A percentile compares a stretch with the other conserved stretches of the same genome.
These are phyloP conservation scores for Lenzites betulinus DNA, from an alignment of 768 basidiomycete species.

Conservation along the genomic window DNA sequence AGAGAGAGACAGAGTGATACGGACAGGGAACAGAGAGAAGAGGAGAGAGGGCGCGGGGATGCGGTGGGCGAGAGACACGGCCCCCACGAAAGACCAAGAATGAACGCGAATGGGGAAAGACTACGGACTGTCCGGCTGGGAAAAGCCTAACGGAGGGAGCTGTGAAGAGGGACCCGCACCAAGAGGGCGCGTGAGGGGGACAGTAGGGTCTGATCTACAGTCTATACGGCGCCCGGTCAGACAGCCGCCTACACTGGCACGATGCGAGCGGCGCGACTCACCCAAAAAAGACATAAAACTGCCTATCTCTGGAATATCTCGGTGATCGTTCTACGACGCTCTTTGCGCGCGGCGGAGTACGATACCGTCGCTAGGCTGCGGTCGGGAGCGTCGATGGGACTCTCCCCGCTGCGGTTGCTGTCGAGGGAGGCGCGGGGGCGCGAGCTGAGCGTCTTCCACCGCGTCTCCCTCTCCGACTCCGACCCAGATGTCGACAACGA, in stretches of 20 bases:
- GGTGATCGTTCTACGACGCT: conserved; percentile 53
- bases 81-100: conserved; percentile 17
- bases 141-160: background rate
- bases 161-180: conserved; percentile 1
- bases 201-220: conserved; percentile 20
- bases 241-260: background rate
- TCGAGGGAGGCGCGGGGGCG: conserved; percentile 51
- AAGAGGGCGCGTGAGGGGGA: conserved; percentile 4
- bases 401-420: conserved; percentile 39
- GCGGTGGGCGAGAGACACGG: too few relatives aligned
- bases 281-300: conserved; percentile 8
- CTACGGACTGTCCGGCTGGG: conserved; percentile 14
- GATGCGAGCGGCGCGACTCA: background rate
- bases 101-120: conserved; percentile 3
- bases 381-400: conserved; percentile 13
- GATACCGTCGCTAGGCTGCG: conserved; percentile 37
- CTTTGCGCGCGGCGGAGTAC: conserved; percentile 36
- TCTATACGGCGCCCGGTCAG: conserved; percentile 4
- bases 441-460: conserved; percentile 39
- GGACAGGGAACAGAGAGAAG: conserved; percentile 9
- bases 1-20: conserved; percentile 16
- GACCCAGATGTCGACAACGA: conserved; percentile 44
- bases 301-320: conserved; percentile 44
- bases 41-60: too few relatives aligned
- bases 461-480: conserved; percentile 46